Percentiles rank a stretch among this genome's conserved stretches.
Conservation (phyloP, 345 rosid species). For the Excoecaria cochinchinensis region DNA sequence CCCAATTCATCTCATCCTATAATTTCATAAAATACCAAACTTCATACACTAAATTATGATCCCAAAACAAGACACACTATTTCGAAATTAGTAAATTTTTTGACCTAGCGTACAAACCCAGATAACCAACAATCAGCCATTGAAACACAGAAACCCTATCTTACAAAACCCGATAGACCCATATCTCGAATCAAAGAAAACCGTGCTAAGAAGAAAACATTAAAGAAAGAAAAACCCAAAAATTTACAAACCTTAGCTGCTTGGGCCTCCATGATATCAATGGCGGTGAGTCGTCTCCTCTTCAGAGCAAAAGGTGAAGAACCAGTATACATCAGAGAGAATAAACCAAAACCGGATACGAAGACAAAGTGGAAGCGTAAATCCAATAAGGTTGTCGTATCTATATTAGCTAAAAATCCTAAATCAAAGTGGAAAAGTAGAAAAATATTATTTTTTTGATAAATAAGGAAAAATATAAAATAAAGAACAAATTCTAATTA, state of each 20-base stretch:
- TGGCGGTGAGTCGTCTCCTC: conserved; percentile 61
- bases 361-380: not conserved
- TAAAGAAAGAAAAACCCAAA: not conserved
- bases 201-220: not conserved
- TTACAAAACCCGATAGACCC: conserved; percentile 21
- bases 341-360: not conserved
- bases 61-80: not conserved
- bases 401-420: too few species aligned
- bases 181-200: conserved; percentile 8
- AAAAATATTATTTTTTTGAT: too few species aligned
- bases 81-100: not conserved
- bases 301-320: conserved; percentile 46
- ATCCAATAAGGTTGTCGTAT: too few species aligned
- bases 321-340: conserved; percentile 54
- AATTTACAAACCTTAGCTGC: conserved; percentile 47
- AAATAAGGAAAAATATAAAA: too few species aligned
- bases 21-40: not conserved
- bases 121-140: not conserved
- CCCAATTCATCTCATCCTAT: not conserved
- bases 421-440: too few species aligned
- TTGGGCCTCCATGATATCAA: conserved; percentile 72
- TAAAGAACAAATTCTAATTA: too few species aligned
- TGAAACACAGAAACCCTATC: not conserved
- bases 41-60: not conserved
- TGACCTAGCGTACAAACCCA: not conserved